A percentile compares a stretch with the other conserved stretches of the same genome.
Evolutionary conservation across 1,139 yeast genomes (phyloP).

Genomic region (Yamadazyma jaroonii): DNA sequence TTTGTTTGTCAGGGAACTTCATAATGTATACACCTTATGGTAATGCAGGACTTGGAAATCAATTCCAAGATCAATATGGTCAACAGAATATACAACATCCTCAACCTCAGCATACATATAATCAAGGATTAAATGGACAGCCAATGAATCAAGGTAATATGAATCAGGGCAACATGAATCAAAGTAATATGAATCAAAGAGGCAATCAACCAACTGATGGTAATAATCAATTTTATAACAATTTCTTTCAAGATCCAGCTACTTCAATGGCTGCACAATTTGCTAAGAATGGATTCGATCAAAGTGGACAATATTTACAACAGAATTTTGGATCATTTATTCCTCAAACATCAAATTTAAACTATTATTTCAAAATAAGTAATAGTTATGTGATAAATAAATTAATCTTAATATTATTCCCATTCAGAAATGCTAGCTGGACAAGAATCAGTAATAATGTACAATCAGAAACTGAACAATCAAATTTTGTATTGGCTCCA

Average conservation of each 20-base stretch:
- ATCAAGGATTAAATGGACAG: too few species aligned
- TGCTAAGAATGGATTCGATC: conserved; percentile 78
- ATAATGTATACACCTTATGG: conserved; percentile 49
- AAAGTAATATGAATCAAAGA: background rate
- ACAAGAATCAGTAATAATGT: conserved; percentile 46
- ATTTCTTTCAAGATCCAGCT: conserved; percentile 73
- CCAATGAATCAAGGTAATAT: conserved; percentile 11
- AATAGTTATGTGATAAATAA: conserved; percentile 82
- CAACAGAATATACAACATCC: conserved; percentile 29
- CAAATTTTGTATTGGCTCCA: conserved; percentile 55
- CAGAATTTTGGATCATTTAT: conserved; percentile 62
- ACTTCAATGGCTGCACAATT: conserved; percentile 85
- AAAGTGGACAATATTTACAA: conserved; percentile 70
- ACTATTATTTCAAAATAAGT: conserved; percentile 88
- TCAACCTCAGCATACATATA: conserved; percentile 30
- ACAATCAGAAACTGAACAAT: background rate
- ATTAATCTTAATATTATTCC: conserved; percentile 71
- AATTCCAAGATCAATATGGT: conserved; percentile 8
- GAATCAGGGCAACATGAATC: conserved; percentile 6
- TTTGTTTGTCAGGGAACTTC: background rate
- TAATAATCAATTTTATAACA: conserved; percentile 17
- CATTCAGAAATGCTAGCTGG: conserved; percentile 85
- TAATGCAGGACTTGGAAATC: conserved; percentile 15
- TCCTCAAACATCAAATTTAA: conserved; percentile 52
- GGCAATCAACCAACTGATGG: conserved; percentile 7